Evolutionary conservation across 2,329 filamentous ascomycete genomes (phyloP), one percentile per base, ranked within the genome.

Genomic region (Talaromyces sp.): DNA sequence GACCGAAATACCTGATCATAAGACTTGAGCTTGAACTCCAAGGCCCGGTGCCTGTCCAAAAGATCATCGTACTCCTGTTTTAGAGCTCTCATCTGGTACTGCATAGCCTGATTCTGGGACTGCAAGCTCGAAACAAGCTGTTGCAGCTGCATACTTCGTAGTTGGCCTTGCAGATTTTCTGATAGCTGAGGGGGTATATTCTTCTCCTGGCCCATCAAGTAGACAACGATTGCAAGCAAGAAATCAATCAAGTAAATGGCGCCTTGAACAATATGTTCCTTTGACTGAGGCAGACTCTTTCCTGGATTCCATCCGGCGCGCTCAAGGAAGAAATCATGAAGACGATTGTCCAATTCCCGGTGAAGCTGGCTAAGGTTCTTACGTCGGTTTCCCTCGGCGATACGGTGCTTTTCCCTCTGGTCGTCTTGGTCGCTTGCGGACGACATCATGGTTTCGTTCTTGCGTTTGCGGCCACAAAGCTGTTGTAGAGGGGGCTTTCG

Each of bases 321-420:
- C 67, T 77, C 74, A 7, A 78, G 71, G 67, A 78, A 78, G 67
- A 73, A 76, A 66, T 78, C 75, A 58, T 76, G 75, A 41, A 78
- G 73, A 3, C 76, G 74, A 66, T 72, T 73, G 62, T 78, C 76
- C 19, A 78, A 63, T 64, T 78, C 75, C 16, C 75, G 75, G 62
- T 77, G 75, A 27, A 78, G 68, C 66, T 76, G 73, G 68, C 76
- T 78, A 3, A 78, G 74, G 64, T 78, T 78, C 69, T 78, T 77
- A 24, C 76, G 75, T 22, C 76, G 72, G 65, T 78, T 78, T 37
- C 76, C 76, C 68, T 78, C 76, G 7, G 76, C 76, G 35, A 78
- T 76, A 27, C 76, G 75, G 67, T 78, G 76, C 70, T 78, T 78
- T 67, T 78, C 76, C 8, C 75, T 72, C 69, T 78, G 76, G 54